These are phyloP conservation scores for Suhomyces kunorum DNA, from an alignment of 1,139 yeast genomes.

Conservation along the genomic window DNA sequence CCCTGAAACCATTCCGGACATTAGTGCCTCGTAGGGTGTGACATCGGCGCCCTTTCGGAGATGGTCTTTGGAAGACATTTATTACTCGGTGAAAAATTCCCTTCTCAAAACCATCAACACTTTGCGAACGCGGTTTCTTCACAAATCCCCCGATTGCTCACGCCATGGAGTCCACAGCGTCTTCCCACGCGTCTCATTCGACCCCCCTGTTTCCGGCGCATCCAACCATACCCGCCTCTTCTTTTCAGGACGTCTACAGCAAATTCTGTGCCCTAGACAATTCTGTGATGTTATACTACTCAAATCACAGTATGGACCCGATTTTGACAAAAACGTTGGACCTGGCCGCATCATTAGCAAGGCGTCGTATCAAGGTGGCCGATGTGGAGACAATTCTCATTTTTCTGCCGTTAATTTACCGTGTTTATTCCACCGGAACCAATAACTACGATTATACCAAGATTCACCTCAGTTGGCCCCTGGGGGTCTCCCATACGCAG, in stretches of 20 bases:
- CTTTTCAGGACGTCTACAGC: constrained; percentile 9
- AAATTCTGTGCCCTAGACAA: constrained; percentile 28
- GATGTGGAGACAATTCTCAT: constrained; percentile 22
- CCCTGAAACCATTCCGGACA: constrained; percentile 78
- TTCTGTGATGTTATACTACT: constrained; percentile 27
- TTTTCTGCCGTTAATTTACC: constrained; percentile 20
- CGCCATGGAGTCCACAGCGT: background rate
- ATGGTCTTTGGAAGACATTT: constrained; percentile 38
- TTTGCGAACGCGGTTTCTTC: constrained; percentile 3
- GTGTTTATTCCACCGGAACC: constrained; percentile 15
- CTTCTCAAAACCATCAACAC: background rate
- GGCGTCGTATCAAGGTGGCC: constrained; percentile 18
- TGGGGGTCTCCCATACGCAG: constrained; percentile 8
- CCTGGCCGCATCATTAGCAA: constrained; percentile 23
- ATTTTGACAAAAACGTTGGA: constrained; percentile 21
- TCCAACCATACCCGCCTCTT: constrained; percentile 8
- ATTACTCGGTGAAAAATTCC: background rate
- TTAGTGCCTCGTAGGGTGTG: constrained; percentile 42
- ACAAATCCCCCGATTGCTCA: too few species aligned
- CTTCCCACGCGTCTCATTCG: background rate
- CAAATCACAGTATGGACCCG: constrained; percentile 31
- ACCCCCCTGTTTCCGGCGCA: background rate
- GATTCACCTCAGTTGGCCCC: constrained; percentile 16
- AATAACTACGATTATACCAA: constrained; percentile 5
- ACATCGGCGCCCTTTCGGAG: constrained; percentile 53